Evolutionary conservation across 805 yeast genomes (phyloP), one percentile per base, ranked within the genome.

Genomic region (Candida stauntonica): DNA sequence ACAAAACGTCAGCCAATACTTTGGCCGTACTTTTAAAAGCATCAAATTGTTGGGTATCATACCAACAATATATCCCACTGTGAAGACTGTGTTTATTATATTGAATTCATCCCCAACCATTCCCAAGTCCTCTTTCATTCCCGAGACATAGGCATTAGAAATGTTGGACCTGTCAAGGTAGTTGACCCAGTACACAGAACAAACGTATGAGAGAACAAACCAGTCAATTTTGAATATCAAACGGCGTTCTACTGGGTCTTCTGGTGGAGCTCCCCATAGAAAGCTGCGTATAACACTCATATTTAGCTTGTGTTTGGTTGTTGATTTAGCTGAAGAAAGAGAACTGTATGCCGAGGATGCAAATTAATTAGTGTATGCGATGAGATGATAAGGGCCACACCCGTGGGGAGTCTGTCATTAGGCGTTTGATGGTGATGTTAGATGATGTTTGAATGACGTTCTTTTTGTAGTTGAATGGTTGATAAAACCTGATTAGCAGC

Each of bases 131-230:
- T 75, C 77, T 47, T 75, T 68, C 83, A 80, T 75, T 8, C 86
- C 86, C 9, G 77, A 68, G n/a, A 78, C 80, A 52, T 79, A 79
- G 3, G 86, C 84, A 49, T 74, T 71, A 23, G 71, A 60, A 29
- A 76, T 57, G 38, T 77, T 77, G 12, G 73, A 63, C 48, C 79
- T 65, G 55, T 79, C 85, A 23, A 80, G 65, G 53, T 77, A 79
- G 47, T 78, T 79, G 41, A 67, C 63, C 58, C 57, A 52, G 33
- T 49, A 52, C 17, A 52, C 41, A 17, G 51, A 47, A 23, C 53
- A 47, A 29, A 47, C 46, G 28, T 45, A 52, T 14, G 48, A 38
- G 9, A 52, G 36, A 11, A 52, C 57, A 33, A 51, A 51, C 41
- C 57, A 51, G 34, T 52, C 57, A 26, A 52, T 50, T 35, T 52